Percentiles rank a stretch among this genome's conserved stretches.
Evolutionary conservation across 202 grass and related monocot species (phyloP).

Genomic region (Musa balbisiana): DNA sequence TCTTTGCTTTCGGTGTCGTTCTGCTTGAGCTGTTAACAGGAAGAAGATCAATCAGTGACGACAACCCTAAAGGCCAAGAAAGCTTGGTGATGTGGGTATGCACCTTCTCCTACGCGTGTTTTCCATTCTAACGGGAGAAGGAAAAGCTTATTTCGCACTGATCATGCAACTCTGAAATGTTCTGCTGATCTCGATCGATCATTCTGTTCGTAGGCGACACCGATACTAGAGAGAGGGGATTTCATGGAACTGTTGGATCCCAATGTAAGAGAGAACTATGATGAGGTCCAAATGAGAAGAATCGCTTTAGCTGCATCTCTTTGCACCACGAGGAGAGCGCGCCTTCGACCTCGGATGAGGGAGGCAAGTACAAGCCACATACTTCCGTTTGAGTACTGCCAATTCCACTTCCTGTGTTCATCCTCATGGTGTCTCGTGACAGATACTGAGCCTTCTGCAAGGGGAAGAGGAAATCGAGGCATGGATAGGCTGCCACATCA

Average conservation of each 20-base stretch:
- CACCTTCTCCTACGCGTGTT: background rate
- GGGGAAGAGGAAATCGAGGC: conserved; percentile 8
- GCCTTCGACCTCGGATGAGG: background rate
- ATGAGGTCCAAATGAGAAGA: conserved; percentile 11
- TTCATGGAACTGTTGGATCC: conserved; percentile 1
- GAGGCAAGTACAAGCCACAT: background rate
- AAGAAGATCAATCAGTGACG: background rate
- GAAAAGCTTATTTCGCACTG: too few species aligned
- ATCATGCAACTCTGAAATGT: too few species aligned
- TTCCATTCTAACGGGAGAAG: too few species aligned
- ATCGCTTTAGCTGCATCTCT: conserved; percentile 15
- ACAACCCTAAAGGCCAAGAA: conserved; percentile 9
- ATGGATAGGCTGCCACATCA: conserved; percentile 5
- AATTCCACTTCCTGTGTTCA: background rate
- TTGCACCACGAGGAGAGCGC: conserved; percentile 7
- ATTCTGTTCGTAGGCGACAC: background rate
- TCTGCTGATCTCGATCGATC: too few species aligned
- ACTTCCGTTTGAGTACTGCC: background rate
- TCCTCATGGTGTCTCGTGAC: background rate
- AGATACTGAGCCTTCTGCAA: conserved; percentile 16
- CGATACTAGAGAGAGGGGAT: background rate
- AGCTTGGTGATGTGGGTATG: conserved; percentile 20
- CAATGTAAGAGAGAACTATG: background rate
- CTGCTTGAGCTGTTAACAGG: conserved; percentile 16
- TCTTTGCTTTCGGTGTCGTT: conserved; percentile 13